Percentiles rank a stretch among this genome's conserved stretches.
Conservation (phyloP, 345 rosid genomes). For the Toxicodendron radicans region DNA sequence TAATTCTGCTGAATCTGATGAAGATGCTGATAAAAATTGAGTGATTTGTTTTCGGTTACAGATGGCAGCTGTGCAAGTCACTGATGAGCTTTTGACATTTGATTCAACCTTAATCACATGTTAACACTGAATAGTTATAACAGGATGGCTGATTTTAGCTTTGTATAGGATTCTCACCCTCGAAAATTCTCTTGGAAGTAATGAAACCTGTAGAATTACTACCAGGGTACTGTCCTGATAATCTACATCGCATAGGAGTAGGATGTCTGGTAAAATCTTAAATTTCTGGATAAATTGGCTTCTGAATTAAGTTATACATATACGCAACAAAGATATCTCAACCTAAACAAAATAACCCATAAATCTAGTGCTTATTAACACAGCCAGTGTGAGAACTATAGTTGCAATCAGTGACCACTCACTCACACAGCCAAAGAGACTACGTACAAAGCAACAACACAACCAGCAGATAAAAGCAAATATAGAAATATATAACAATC, state of each 20-base stretch:
- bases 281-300: too few species aligned
- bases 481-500: neutral
- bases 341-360: neutral
- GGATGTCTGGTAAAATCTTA: too few species aligned
- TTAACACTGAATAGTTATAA: too few species aligned
- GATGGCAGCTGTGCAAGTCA: conserved; percentile 9
- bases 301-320: too few species aligned
- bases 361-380: neutral
- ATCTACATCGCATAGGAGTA: too few species aligned
- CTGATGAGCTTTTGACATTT: neutral
- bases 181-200: neutral
- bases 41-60: neutral
- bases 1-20: conserved; percentile 71
- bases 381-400: too few species aligned
- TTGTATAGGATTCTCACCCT: neutral
- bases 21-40: conserved; percentile 89
- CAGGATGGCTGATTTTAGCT: neutral
- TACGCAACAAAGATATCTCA: neutral
- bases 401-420: too few species aligned
- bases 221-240: neutral
- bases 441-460: neutral
- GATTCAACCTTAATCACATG: neutral
- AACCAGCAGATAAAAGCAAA: neutral
- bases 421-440: too few species aligned
- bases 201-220: neutral